Base-by-base conservation (phyloP, 2,329 filamentous ascomycete genomes). In the Seiridium cupressi region DNA sequence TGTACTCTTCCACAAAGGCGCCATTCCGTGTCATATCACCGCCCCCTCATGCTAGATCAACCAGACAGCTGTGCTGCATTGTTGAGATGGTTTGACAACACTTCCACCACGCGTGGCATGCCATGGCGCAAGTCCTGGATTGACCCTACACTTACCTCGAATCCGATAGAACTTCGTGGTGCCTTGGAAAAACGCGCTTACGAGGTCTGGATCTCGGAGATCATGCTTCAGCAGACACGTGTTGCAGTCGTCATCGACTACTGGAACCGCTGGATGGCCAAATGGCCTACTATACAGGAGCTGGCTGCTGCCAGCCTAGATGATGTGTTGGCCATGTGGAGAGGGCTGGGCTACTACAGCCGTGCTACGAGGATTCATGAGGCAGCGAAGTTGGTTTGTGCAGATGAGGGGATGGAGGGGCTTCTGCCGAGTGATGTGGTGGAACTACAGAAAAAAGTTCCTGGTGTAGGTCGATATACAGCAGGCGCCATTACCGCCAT, bases 141-240 rank as follows among this genome's bases (percentile, higher is more conserved):
- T 57, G 73, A 85, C 58, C 80, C 80, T 7, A 60, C 61, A 3
- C 42, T 49, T 10, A 62, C 66, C 18, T 34, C 57, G 13, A 66
- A 74, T 13, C 65, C 68, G 1, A 62, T 68, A 1, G 71, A 74
- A n/a, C 73, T 82, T 7, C 76, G 77, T 36, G 51, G 60, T n/a
- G 70, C 70, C 3, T 74, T 87, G 9, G 80, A 82, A 60, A 78
- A 74, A 36, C 81, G 86, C 53, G 86, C 85, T 2, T 89, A 89
- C 72, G 81, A 88, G 69, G 85, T 89, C 51, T 88, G 85, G 84
- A 86, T 89, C 68, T 85, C 82, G 67, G 86, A 89, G 73, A 83
- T 88, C 65, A 89, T 89, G 86, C 78, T 88, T 9, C 86, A 89
- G 70, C 86, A 89, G 72, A 89, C 86, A 2, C 83, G 86, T 35